phyloP scores from a whole-genome alignment of 257 asterid genomes.

The Solanum virginianum region DNA sequence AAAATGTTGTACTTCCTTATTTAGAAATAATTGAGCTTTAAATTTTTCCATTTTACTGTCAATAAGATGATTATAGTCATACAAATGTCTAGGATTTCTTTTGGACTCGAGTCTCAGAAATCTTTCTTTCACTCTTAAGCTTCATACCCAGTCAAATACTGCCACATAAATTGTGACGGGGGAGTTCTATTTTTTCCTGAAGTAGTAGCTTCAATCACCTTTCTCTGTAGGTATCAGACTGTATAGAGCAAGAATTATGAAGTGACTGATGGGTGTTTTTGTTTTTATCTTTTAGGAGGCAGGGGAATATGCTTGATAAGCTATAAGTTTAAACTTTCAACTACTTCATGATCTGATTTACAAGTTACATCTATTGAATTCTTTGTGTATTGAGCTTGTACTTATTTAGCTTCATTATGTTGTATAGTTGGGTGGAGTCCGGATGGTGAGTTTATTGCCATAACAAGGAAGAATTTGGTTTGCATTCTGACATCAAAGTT shows the following conservation, averaged over 20 bases:
- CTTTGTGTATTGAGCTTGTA: background rate
- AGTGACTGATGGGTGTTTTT: background rate
- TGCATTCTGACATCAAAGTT: constrained; percentile 49
- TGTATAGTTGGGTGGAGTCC: constrained; percentile 79
- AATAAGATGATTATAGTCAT: background rate
- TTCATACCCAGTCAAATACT: background rate
- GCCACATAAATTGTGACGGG: background rate
- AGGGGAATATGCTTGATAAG: background rate
- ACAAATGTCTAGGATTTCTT: background rate
- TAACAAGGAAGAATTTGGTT: constrained; percentile 53
- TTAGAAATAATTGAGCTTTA: background rate
- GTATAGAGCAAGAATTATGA: background rate
- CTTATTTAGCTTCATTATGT: constrained; percentile 3
- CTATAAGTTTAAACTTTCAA: background rate
- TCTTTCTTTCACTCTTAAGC: background rate
- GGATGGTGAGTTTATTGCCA: constrained; percentile 53
- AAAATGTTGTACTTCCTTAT: background rate
- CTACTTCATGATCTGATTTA: background rate
- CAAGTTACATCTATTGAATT: background rate
- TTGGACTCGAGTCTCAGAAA: background rate
- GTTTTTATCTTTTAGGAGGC: background rate
- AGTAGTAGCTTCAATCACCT: background rate
- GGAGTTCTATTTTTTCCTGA: background rate
- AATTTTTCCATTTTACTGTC: background rate
- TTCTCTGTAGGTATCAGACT: background rate